Evolutionary conservation across 305 asterid species (phyloP).

Genomic region (Fraxinus xanthoxyloides): DNA sequence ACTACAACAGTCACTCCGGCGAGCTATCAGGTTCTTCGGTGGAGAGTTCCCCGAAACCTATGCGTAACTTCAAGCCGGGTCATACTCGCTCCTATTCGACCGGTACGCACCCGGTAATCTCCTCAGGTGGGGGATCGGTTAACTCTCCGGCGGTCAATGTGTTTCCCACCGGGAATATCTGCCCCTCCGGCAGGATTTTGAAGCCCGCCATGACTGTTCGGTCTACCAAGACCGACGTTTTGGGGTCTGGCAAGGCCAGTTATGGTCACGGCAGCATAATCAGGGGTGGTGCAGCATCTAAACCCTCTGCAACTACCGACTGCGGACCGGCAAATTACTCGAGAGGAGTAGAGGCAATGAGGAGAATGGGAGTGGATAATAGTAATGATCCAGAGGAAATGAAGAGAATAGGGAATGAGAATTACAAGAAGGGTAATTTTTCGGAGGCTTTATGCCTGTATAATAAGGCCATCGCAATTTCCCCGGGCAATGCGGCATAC

Average conservation of each 20-base stretch:
- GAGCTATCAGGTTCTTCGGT: constrained; percentile 41
- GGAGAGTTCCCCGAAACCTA: constrained; percentile 51
- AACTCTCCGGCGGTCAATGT: constrained; percentile 47
- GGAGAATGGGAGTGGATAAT: constrained; percentile 27
- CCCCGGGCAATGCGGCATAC: constrained; percentile 66
- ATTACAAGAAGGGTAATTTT: constrained; percentile 54
- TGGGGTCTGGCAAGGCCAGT: constrained; percentile 60
- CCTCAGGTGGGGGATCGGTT: constrained; percentile 48
- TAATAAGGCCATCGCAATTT: constrained; percentile 67
- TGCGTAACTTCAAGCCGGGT: constrained; percentile 34
- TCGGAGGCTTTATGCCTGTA: constrained; percentile 63
- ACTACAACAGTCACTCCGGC: constrained; percentile 49
- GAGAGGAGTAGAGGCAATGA: constrained; percentile 35
- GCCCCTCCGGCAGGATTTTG: constrained; percentile 66
- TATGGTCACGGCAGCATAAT: constrained; percentile 95
- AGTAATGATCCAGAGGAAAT: constrained; percentile 71
- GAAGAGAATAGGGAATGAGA: constrained; percentile 73
- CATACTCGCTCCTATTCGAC: constrained; percentile 59
- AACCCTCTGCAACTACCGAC: constrained; percentile 23
- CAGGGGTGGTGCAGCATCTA: constrained; percentile 51
- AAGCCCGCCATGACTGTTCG: constrained; percentile 52
- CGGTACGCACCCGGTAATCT: constrained; percentile 45
- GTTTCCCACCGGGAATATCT: constrained; percentile 72
- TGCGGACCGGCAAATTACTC: constrained; percentile 19
- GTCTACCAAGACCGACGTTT: constrained; percentile 55